These are phyloP conservation scores for Globisporangium barbulae DNA, from an alignment of 352 stramenopile genomes.

Conservation along the genomic window DNA sequence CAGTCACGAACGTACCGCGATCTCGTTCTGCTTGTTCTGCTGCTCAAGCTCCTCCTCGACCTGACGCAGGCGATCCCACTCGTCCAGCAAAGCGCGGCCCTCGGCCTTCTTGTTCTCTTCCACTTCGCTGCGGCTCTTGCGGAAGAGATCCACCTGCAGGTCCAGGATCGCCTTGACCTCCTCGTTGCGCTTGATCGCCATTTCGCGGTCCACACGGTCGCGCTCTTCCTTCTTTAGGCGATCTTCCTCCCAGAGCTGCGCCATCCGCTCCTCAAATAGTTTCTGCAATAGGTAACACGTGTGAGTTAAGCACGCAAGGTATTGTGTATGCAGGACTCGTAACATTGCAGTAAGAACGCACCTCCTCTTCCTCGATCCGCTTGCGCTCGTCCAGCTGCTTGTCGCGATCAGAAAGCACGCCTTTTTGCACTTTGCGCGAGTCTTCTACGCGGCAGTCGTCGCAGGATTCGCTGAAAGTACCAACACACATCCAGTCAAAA, in stretches of 20 bases:
- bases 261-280: slow-evolving; percentile 51
- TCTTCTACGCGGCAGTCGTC: slow-evolving; percentile 61
- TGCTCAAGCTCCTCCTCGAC: slow-evolving; percentile 63
- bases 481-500: slow-evolving; percentile 1
- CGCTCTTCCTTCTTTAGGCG: slow-evolving; percentile 73
- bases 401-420: slow-evolving; percentile 58
- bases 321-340: background rate
- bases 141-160: slow-evolving; percentile 63
- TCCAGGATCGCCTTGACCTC: slow-evolving; percentile 77
- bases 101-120: slow-evolving; percentile 41
- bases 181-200: slow-evolving; percentile 44
- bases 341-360: slow-evolving; percentile 2
- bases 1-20: slow-evolving; percentile 24
- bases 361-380: slow-evolving; percentile 42
- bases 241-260: slow-evolving; percentile 69
- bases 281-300: slow-evolving; percentile 21
- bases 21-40: slow-evolving; percentile 49
- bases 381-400: slow-evolving; percentile 58
- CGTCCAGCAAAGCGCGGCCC: slow-evolving; percentile 48
- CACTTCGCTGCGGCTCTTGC: slow-evolving; percentile 38
- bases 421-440: slow-evolving; percentile 56
- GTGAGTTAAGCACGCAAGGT: background rate
- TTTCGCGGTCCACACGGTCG: slow-evolving; percentile 51
- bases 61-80: slow-evolving; percentile 58
- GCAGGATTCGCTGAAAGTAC: slow-evolving; percentile 50